phyloP scores from a whole-genome alignment of 148 eudicot species.

The Vaccinium vitisidaea region DNA sequence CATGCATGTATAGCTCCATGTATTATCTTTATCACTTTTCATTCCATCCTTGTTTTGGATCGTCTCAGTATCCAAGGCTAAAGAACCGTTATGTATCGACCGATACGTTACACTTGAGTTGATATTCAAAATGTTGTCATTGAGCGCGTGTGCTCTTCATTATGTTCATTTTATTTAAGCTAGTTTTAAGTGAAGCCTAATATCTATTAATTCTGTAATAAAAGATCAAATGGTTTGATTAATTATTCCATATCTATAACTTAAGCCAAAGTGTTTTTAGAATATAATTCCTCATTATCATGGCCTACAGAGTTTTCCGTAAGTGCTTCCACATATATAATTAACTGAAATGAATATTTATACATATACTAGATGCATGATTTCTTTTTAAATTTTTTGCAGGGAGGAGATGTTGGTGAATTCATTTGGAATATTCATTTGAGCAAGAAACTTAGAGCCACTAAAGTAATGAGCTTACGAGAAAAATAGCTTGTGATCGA shows the following conservation, averaged over 20 bases:
- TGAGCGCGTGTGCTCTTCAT: too few species aligned
- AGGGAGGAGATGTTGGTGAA: background rate
- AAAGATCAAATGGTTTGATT: background rate
- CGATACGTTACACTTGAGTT: background rate
- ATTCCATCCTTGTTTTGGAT: background rate
- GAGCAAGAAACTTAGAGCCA: slow-evolving; percentile 22
- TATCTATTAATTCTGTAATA: background rate
- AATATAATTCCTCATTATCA: background rate
- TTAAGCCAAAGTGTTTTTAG: background rate
- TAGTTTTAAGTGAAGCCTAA: too few species aligned
- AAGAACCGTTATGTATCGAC: background rate
- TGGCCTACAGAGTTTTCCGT: background rate
- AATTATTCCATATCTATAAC: background rate
- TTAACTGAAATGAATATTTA: too few species aligned
- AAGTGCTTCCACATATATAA: too few species aligned
- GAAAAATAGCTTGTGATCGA: too few species aligned
- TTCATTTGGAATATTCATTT: slow-evolving; percentile 26
- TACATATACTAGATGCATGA: background rate
- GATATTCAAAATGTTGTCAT: background rate
- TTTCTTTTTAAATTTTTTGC: background rate
- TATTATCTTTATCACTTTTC: background rate
- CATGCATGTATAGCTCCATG: background rate
- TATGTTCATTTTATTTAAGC: too few species aligned
- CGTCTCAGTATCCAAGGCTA: background rate
- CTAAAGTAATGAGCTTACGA: background rate